Evolutionary conservation across 2,329 filamentous ascomycete species (phyloP), one percentile per base, ranked within the genome.

Genomic region (Cryphonectria parasitica): DNA sequence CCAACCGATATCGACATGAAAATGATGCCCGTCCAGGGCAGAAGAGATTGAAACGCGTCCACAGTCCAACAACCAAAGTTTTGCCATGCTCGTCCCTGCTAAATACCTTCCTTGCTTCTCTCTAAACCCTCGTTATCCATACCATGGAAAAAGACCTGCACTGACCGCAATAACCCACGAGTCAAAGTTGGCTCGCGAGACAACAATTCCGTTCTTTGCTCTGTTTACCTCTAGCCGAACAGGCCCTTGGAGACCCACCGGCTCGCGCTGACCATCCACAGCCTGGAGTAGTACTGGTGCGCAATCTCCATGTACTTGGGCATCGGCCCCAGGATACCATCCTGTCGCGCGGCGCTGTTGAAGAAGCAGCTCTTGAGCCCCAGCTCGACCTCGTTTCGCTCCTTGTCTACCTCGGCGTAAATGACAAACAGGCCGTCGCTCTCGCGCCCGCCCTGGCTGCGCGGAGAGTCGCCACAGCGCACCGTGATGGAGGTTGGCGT

Each of bases 361-460:
- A 92, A 84, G 85, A 92, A 75, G 82, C 84, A 80, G 77, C 87
- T 90, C 85, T 91, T 92, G 68, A 93, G 80, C 2, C 84, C 82
- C 74, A 92, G 87, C 78, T 91, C 89, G 2, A 87, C 90, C 71
- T 89, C 85, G 17, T 85, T 85, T 45, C 86, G 81, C 7, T 87
- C 84, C 75, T 84, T 83, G 79, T 92, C 89, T 22, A 92, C 80
- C 17, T 83, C 82, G 4, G 89, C 89, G 25, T 83, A 84, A 76
- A 92, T 90, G 77, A 90, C 85, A 73, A 92, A 92, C 36, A 92
- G 80, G 0, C 91, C 91, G 75, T 93, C 91, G 1, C 85, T 87
- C 11, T 84, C 82, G 10, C 91, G 84, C 1, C 87, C 84, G 0
- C 82, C 85, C 61, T 81, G 81, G 61, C 87, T 87, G 31, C 88